These are phyloP conservation scores for Cladosporium sp. DNA, from an alignment of 2,329 filamentous ascomycete genomes.

Conservation along the genomic window DNA sequence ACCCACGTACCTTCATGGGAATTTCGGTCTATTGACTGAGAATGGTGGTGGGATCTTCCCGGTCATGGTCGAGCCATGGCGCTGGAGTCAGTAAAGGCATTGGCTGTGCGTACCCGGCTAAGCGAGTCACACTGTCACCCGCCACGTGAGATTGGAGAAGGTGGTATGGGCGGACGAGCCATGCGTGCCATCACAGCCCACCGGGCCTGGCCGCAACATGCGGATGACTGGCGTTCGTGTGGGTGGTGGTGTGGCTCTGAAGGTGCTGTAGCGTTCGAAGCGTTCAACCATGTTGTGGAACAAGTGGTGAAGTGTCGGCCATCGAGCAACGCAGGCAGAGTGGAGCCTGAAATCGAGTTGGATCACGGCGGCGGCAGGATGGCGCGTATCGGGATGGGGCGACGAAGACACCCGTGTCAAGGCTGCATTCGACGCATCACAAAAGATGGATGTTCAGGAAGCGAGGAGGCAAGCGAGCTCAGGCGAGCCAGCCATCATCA, in stretches of 20 bases:
- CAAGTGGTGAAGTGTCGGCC: neutral
- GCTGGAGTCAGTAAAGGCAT: constrained; percentile 2
- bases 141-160: neutral
- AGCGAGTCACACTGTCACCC: constrained; percentile 6
- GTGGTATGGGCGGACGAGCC: neutral
- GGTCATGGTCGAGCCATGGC: neutral
- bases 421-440: constrained; percentile 2
- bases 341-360: neutral
- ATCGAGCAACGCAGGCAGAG: neutral
- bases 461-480: constrained; percentile 6
- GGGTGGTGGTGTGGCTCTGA: neutral
- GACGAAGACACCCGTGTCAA: neutral
- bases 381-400: constrained; percentile 7
- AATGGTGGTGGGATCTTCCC: constrained; percentile 1
- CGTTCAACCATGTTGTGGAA: neutral
- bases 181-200: neutral
- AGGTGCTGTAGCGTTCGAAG: neutral
- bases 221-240: neutral
- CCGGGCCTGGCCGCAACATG: neutral
- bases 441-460: constrained; percentile 4
- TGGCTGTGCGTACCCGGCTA: neutral
- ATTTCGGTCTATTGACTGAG: neutral
- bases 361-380: constrained; percentile 1
- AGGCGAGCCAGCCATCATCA: neutral
- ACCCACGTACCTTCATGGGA: constrained; percentile 1